Conservation (phyloP, 495 filamentous ascomycete species). For the Penicillium alfredii region DNA sequence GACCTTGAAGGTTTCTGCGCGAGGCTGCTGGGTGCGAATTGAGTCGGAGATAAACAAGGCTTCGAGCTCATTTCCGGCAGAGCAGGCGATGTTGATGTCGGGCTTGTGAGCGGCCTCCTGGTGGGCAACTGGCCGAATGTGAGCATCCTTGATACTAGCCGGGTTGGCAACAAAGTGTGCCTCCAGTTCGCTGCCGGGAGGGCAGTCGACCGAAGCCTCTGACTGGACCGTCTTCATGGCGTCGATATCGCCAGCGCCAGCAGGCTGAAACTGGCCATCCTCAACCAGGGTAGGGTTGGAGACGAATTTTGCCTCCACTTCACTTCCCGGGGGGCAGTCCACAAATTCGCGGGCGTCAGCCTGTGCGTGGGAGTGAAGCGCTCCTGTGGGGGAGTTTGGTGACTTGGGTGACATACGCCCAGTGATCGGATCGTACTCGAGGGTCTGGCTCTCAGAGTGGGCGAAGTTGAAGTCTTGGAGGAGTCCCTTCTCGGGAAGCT, state of each 20-base stretch:
- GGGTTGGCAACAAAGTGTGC: constrained; percentile 1
- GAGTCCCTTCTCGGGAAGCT: constrained; percentile 10
- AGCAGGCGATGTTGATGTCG: constrained; percentile 3
- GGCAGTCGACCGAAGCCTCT: constrained; percentile 2
- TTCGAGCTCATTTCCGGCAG: constrained; percentile 8
- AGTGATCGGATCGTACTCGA: constrained; percentile 37
- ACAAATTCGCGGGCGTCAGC: not conserved
- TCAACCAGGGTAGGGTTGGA: constrained; percentile 5
- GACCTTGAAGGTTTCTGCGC: constrained; percentile 1
- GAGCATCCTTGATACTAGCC: not conserved
- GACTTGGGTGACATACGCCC: constrained; percentile 31
- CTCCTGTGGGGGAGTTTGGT: constrained; percentile 3
- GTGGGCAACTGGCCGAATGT: not conserved
- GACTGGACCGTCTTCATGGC: not conserved
- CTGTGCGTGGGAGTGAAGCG: not conserved
- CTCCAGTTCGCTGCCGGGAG: constrained; percentile 9
- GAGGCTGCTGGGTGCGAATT: not conserved
- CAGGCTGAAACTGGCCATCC: constrained; percentile 10
- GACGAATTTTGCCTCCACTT: constrained; percentile 9
- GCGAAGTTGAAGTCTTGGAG: constrained; percentile 10
- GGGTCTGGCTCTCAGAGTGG: constrained; percentile 1
- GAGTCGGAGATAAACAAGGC: constrained; percentile 8
- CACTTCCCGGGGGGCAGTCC: constrained; percentile 11
- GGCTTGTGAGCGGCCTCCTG: constrained; percentile 1
- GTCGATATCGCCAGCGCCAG: too few relatives aligned